Evolutionary conservation across 2,329 filamentous ascomycete genomes (phyloP).

Genomic region (Phyllosticta citribraziliensis): DNA sequence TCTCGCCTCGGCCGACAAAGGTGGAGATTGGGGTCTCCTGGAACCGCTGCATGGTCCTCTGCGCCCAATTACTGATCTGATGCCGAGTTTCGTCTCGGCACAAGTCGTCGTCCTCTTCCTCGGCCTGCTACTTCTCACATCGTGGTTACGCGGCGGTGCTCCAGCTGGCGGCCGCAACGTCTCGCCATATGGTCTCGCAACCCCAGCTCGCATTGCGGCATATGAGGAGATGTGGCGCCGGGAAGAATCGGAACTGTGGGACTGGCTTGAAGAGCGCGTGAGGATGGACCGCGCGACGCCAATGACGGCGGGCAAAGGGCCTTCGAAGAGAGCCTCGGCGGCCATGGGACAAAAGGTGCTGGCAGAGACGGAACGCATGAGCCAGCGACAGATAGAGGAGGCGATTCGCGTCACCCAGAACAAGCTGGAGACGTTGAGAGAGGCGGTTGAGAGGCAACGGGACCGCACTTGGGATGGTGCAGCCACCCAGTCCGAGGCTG

Average conservation of each 20-base stretch:
- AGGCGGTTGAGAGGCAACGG: slow-evolving; percentile 45
- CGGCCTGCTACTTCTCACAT: slow-evolving; percentile 54
- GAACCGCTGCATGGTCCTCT: slow-evolving; percentile 65
- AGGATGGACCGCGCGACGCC: slow-evolving; percentile 50
- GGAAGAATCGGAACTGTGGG: slow-evolving; percentile 84
- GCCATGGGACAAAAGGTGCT: slow-evolving; percentile 46
- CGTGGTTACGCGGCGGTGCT: slow-evolving; percentile 50
- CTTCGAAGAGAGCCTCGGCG: slow-evolving; percentile 31
- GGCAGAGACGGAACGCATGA: slow-evolving; percentile 48
- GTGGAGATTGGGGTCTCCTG: slow-evolving; percentile 61
- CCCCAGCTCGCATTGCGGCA: slow-evolving; percentile 61
- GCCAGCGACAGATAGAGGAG: slow-evolving; percentile 64
- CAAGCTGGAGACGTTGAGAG: slow-evolving; percentile 66
- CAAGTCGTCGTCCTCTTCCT: slow-evolving; percentile 71
- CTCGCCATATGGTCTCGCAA: slow-evolving; percentile 27
- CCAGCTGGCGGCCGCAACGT: slow-evolving; percentile 13
- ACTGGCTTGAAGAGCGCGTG: slow-evolving; percentile 82
- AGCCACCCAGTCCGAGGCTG: slow-evolving; percentile 57
- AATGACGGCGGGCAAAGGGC: not conserved
- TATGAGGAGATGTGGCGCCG: slow-evolving; percentile 90
- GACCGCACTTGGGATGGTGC: not conserved
- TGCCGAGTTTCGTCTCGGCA: slow-evolving; percentile 62
- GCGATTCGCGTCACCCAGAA: slow-evolving; percentile 82
- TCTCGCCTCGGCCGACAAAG: slow-evolving; percentile 17
- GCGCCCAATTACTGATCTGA: slow-evolving; percentile 58